Conservation (phyloP, 75 land plant species). For the Larix kaempferi region DNA sequence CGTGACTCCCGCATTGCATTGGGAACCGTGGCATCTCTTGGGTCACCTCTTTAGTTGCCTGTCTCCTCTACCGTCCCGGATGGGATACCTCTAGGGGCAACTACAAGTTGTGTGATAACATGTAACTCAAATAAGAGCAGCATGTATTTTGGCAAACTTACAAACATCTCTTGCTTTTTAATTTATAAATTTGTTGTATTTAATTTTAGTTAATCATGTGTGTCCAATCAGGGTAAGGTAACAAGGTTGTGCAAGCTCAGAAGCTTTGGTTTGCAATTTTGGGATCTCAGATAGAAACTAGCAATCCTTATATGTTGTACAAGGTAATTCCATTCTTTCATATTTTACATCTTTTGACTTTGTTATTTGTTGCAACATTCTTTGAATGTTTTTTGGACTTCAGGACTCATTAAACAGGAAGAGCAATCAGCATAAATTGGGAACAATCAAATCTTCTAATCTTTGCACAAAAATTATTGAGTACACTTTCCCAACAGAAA, state of each 20-base stretch:
- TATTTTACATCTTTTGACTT: background rate
- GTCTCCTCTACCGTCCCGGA: too few species aligned
- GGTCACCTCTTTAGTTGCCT: too few species aligned
- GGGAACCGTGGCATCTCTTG: too few species aligned
- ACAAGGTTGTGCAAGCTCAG: conserved; percentile 33
- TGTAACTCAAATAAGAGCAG: conserved; percentile 21
- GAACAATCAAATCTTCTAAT: conserved; percentile 47
- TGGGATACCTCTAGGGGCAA: too few species aligned
- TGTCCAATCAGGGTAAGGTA: conserved; percentile 34
- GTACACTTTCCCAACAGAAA: conserved; percentile 39
- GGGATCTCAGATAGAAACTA: conserved; percentile 45
- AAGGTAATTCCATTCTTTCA: conserved; percentile 18
- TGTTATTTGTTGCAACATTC: background rate
- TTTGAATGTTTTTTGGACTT: background rate
- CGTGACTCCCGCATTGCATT: too few species aligned
- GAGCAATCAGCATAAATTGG: conserved; percentile 48
- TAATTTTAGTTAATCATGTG: background rate
- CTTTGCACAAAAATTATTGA: conserved; percentile 48
- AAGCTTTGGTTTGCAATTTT: conserved; percentile 51
- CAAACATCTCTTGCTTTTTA: background rate
- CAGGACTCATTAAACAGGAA: conserved; percentile 51
- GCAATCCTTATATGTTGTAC: conserved; percentile 41
- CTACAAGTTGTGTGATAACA: too few species aligned
- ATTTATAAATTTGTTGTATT: background rate
- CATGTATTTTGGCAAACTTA: conserved; percentile 19